Evolutionary conservation across 2,329 filamentous ascomycete species (phyloP).

Genomic region (Escovopsis sp.): DNA sequence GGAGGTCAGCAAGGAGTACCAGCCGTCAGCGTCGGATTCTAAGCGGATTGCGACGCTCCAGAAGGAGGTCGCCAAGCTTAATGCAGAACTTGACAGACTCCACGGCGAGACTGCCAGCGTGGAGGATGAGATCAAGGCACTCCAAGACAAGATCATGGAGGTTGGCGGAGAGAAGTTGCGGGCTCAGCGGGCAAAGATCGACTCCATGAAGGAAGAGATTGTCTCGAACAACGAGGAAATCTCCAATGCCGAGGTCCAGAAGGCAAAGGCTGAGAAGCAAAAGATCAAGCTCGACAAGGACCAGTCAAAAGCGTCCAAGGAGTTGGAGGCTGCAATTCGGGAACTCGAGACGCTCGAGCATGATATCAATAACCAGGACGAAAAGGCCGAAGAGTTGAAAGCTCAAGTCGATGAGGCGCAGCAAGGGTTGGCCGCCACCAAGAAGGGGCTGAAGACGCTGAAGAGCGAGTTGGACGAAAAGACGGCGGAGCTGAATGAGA

Average conservation of each 20-base stretch:
- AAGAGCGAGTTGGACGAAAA: slow-evolving; percentile 83
- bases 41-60: slow-evolving; percentile 56
- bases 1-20: slow-evolving; percentile 68
- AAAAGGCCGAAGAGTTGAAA: slow-evolving; percentile 58
- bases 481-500: slow-evolving; percentile 73
- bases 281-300: slow-evolving; percentile 77
- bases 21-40: slow-evolving; percentile 69
- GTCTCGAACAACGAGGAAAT: slow-evolving; percentile 65
- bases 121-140: slow-evolving; percentile 79
- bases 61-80: slow-evolving; percentile 60
- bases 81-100: slow-evolving; percentile 66
- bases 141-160: slow-evolving; percentile 98
- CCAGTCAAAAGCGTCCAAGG: slow-evolving; percentile 60
- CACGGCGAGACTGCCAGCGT: slow-evolving; percentile 75
- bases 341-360: slow-evolving; percentile 68
- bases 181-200: slow-evolving; percentile 79
- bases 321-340: slow-evolving; percentile 53
- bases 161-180: slow-evolving; percentile 88
- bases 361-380: slow-evolving; percentile 64
- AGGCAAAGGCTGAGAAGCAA: slow-evolving; percentile 88
- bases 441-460: slow-evolving; percentile 60
- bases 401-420: slow-evolving; percentile 69
- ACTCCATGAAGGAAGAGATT: slow-evolving; percentile 76
- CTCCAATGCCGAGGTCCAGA: slow-evolving; percentile 73
- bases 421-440: slow-evolving; percentile 62